Evolutionary conservation across 2,329 filamentous ascomycete species (phyloP).

Genomic region (Colletotrichum caudatum): DNA sequence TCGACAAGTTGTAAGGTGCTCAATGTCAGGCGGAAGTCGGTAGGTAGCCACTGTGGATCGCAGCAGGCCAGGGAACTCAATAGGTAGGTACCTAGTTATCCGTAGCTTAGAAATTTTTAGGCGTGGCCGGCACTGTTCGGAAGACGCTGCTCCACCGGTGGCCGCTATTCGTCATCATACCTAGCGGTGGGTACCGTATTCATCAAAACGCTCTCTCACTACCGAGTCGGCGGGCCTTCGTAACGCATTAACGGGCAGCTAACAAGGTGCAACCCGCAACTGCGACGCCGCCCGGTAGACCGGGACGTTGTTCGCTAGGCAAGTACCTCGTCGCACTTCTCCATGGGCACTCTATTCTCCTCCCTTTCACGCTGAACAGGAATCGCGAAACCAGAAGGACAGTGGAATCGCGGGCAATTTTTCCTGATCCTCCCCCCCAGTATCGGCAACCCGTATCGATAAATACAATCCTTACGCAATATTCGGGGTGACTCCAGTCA

Average conservation of each 20-base stretch:
- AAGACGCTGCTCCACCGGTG: slow-evolving; percentile 19
- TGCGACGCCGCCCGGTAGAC: slow-evolving; percentile 15
- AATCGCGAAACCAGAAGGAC: slow-evolving; percentile 27
- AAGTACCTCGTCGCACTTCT: slow-evolving; percentile 25
- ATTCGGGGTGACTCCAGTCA: neutral
- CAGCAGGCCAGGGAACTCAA: slow-evolving; percentile 17
- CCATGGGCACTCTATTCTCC: slow-evolving; percentile 26
- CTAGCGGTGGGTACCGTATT: slow-evolving; percentile 33
- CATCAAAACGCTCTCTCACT: slow-evolving; percentile 34
- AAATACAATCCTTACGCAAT: slow-evolving; percentile 6
- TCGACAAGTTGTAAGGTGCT: neutral
- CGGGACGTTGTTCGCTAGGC: slow-evolving; percentile 26
- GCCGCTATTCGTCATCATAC: slow-evolving; percentile 38
- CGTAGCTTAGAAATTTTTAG: slow-evolving; percentile 31
- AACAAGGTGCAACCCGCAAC: slow-evolving; percentile 14
- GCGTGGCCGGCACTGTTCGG: slow-evolving; percentile 11
- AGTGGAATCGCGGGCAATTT: slow-evolving; percentile 18
- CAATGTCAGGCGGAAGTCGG: neutral
- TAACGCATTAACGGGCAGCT: slow-evolving; percentile 34
- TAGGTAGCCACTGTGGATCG: slow-evolving; percentile 27
- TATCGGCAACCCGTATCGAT: slow-evolving; percentile 21
- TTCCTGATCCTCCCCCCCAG: neutral
- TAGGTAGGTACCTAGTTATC: neutral
- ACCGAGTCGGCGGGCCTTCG: slow-evolving; percentile 24
- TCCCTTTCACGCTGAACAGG: slow-evolving; percentile 34